Evolutionary conservation across 2,329 filamentous ascomycete species (phyloP).

Genomic region (Penicillium oxalicum): DNA sequence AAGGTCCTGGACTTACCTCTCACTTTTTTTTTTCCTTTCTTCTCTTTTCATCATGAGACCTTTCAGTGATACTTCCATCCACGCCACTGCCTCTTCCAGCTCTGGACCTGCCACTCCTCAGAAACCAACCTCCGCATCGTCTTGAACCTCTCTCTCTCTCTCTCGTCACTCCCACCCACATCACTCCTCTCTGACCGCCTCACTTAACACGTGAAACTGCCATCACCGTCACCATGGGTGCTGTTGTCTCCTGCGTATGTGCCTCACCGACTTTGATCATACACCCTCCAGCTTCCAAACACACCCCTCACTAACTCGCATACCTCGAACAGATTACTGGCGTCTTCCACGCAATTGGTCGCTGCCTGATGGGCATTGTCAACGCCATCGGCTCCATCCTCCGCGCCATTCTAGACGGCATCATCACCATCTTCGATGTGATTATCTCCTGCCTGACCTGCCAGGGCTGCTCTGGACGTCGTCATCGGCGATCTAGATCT

Average conservation of each 20-base stretch:
- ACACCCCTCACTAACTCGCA: not conserved
- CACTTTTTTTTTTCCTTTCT: not conserved
- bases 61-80: constrained; percentile 24
- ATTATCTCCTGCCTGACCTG: constrained; percentile 60
- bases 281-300: not conserved
- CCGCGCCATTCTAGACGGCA: constrained; percentile 60
- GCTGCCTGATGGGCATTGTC: constrained; percentile 62
- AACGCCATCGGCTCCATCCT: constrained; percentile 60
- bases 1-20: not conserved
- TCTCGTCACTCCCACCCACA: too few species aligned
- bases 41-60: constrained; percentile 21
- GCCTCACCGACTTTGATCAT: not conserved
- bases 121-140: constrained; percentile 14
- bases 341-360: constrained; percentile 59
- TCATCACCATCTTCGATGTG: constrained; percentile 60
- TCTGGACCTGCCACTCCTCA: constrained; percentile 11
- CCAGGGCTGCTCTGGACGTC: constrained; percentile 32
- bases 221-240: constrained; percentile 59
- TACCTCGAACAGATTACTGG: constrained; percentile 46
- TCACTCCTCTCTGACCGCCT: too few species aligned
- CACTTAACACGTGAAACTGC: not conserved
- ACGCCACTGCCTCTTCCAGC: constrained; percentile 27
- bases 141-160: not conserved
- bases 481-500: constrained; percentile 20
- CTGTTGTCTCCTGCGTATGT: constrained; percentile 77